Evolutionary conservation across 768 basidiomycete genomes (phyloP).

Genomic region (Leccinum subtestaceum): DNA sequence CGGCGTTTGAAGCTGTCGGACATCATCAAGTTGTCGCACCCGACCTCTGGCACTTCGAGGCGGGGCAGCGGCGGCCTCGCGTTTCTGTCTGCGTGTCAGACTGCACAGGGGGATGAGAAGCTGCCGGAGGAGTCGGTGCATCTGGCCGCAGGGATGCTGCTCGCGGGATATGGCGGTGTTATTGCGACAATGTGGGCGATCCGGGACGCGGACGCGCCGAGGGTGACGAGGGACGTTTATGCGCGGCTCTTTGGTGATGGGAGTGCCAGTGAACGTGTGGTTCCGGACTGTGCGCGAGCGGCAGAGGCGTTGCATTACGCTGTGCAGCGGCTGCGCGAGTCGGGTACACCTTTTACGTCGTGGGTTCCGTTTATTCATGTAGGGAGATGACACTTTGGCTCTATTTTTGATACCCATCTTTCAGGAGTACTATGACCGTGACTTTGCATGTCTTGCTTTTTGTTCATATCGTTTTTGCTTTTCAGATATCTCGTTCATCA

Average conservation of each 20-base stretch:
- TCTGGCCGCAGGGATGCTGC: background rate
- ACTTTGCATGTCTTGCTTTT: background rate
- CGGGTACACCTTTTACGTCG: background rate
- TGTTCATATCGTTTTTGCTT: background rate
- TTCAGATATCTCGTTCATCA: background rate
- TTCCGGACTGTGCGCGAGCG: background rate
- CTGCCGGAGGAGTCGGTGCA: background rate
- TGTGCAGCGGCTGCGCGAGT: background rate
- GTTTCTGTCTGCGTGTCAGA: background rate
- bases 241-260: background rate
- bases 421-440: background rate
- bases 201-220: background rate
- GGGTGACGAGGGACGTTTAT: background rate
- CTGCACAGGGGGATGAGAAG: background rate
- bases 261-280: background rate
- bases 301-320: background rate
- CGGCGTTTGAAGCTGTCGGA: background rate
- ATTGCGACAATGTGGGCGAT: background rate
- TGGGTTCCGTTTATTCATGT: background rate
- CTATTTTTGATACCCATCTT: no score
- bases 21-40: background rate
- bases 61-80: background rate
- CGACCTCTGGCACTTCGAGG: background rate
- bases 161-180: background rate
- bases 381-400: background rate